Evolutionary conservation across 768 basidiomycete genomes (phyloP).

Genomic region (Calocybe gangraenosa): DNA sequence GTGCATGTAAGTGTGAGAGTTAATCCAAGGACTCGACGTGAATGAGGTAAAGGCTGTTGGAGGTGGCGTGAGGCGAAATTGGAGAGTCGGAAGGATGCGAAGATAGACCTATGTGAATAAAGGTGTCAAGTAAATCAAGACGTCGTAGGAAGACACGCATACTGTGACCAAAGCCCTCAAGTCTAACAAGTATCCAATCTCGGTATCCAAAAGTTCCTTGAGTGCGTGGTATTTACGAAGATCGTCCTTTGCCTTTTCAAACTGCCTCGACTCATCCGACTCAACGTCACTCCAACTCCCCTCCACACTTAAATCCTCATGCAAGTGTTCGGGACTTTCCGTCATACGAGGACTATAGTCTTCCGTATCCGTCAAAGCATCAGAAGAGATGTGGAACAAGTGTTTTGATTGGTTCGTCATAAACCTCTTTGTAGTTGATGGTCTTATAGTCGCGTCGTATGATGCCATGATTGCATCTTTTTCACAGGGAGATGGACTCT

Average conservation of each 20-base stretch:
- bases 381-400: slow-evolving; percentile 27
- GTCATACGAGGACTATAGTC: slow-evolving; percentile 19
- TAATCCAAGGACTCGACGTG: slow-evolving; percentile 39
- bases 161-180: slow-evolving; percentile 75
- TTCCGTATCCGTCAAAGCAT: slow-evolving; percentile 24
- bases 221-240: slow-evolving; percentile 67
- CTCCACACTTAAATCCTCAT: slow-evolving; percentile 20
- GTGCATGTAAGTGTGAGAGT: slow-evolving; percentile 36
- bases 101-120: slow-evolving; percentile 56
- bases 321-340: slow-evolving; percentile 14
- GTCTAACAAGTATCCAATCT: slow-evolving; percentile 78
- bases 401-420: slow-evolving; percentile 17
- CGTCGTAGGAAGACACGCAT: slow-evolving; percentile 19
- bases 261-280: slow-evolving; percentile 23
- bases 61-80: slow-evolving; percentile 33
- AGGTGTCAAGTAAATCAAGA: neutral
- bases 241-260: slow-evolving; percentile 39
- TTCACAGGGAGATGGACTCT: slow-evolving; percentile 12
- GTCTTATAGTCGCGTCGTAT: slow-evolving; percentile 1
- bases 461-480: slow-evolving; percentile 4
- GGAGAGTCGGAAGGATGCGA: slow-evolving; percentile 49
- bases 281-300: slow-evolving; percentile 25
- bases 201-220: slow-evolving; percentile 80
- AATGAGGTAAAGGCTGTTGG: slow-evolving; percentile 39
- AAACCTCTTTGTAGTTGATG: slow-evolving; percentile 8